Base-by-base conservation (phyloP, 768 basidiomycete species). In the Ramaria rubella region DNA sequence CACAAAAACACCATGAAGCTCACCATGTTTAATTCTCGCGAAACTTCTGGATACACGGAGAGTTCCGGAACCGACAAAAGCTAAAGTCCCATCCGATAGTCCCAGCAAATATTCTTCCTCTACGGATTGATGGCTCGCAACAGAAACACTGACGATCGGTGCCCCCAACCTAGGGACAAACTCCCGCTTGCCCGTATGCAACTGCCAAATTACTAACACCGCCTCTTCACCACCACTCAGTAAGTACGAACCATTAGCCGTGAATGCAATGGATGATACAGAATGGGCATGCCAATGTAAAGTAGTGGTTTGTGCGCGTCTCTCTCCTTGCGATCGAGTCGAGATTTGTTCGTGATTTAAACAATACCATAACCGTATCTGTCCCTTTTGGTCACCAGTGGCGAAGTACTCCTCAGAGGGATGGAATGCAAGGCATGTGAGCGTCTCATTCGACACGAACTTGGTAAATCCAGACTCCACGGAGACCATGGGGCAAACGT, bases 271-370 rank as follows among this genome's bases (percentile, higher is more conserved):
- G 1, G 91, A 86, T 3, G 88, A 84, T 17, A 98, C 90, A 3
- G 92, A 81, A 67, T 98, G 95, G 2, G 95, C 89, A 67, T 99
- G 96, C 96, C 96, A 99, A 70, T 97, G 95, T 51, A 97, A 71
- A 4, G 83, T 80, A 3, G 90, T 85, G 1, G 92, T 94, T 64
- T 90, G 87, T 1, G 92, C 81, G 56, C 81, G 83, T 69, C 86
- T 90, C 69, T 87, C 88, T 11, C 74, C 71, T 34, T 59, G 34
- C 30, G 71, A 66, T 36, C 19, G 29, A 4, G 26, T 12, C 29
- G 55, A 46, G 24, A 78, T 65, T 23, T 75, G 75, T 52, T 29
- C 67, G 63, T 86, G 80, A 59, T 85, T 81, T 17, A 95, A 77
- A 69, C 92, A 95, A 68, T 96, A 94, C 94, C 95, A 98, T 7